A percentile compares a stretch with the other conserved stretches of the same genome.
Evolutionary conservation across 306 rosid genomes (phyloP).

Genomic region (Rosa chinensis): DNA sequence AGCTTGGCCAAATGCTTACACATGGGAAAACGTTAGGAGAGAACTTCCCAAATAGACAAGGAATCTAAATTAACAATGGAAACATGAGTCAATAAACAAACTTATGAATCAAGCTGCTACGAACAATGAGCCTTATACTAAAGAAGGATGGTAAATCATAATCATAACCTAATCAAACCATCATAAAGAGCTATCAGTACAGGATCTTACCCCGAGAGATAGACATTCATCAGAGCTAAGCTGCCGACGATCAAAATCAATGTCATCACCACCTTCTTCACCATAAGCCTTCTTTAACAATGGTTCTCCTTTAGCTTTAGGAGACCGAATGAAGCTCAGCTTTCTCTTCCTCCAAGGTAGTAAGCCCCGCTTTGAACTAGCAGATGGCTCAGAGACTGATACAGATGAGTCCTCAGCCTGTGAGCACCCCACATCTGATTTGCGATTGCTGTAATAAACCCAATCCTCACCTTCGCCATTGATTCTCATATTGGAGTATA

Average conservation of each 20-base stretch:
- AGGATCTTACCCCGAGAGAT: constrained; percentile 60
- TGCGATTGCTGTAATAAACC: constrained; percentile 87
- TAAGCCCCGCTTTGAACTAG: constrained; percentile 80
- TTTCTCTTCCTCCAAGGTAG: constrained; percentile 99
- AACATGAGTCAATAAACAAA: background rate
- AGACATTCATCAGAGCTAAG: constrained; percentile 94
- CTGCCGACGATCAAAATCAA: constrained; percentile 93
- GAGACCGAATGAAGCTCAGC: constrained; percentile 90
- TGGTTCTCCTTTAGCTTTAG: constrained; percentile 95
- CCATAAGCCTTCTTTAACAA: constrained; percentile 88
- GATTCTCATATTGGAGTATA: constrained; percentile 54
- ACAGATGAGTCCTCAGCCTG: constrained; percentile 56
- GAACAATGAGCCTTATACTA: background rate
- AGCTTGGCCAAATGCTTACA: background rate
- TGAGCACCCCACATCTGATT: constrained; percentile 63
- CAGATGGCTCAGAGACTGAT: constrained; percentile 56
- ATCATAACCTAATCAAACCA: background rate
- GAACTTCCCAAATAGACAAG: background rate
- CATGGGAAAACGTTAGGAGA: background rate
- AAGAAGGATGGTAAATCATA: background rate
- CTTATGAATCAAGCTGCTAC: background rate
- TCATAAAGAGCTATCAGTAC: constrained; percentile 16
- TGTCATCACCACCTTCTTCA: constrained; percentile 99
- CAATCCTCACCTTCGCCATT: constrained; percentile 70
- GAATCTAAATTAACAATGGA: background rate